Percentiles rank a stretch among this genome's conserved stretches.
Conservation (phyloP, 1,284 basidiomycete genomes). For the Ganoderma multipileum region DNA sequence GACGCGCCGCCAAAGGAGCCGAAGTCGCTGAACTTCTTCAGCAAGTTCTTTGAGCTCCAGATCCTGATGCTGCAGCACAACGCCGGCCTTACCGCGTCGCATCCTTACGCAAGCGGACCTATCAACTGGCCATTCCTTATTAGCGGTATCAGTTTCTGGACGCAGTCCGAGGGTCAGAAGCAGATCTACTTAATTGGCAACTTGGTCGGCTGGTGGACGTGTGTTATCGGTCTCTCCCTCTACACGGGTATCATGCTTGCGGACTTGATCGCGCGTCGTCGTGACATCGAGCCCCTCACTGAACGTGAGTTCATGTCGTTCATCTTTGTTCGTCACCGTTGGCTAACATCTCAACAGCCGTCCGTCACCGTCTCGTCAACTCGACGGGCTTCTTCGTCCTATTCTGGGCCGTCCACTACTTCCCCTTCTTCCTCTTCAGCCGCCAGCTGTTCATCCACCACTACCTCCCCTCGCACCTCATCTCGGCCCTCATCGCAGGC, state of each 20-base stretch:
- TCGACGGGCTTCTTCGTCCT: slow-evolving; percentile 95
- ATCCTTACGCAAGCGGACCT: slow-evolving; percentile 94
- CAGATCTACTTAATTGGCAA: slow-evolving; percentile 99
- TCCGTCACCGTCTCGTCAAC: slow-evolving; percentile 93
- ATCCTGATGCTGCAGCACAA: slow-evolving; percentile 98
- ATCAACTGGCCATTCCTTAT: slow-evolving; percentile 99
- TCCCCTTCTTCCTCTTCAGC: slow-evolving; percentile 98
- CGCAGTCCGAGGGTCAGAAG: slow-evolving; percentile 80
- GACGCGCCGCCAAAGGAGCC: slow-evolving; percentile 67
- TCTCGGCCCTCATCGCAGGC: slow-evolving; percentile 91
- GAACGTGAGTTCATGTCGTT: slow-evolving; percentile 64
- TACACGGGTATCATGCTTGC: slow-evolving; percentile 91
- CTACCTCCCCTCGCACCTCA: slow-evolving; percentile 95
- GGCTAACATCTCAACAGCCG: slow-evolving; percentile 53
- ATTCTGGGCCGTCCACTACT: slow-evolving; percentile 95
- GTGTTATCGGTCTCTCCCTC: slow-evolving; percentile 84
- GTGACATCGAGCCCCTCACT: slow-evolving; percentile 87
- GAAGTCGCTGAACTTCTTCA: slow-evolving; percentile 90
- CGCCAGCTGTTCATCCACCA: slow-evolving; percentile 98
- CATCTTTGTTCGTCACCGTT: slow-evolving; percentile 4
- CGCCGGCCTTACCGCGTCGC: slow-evolving; percentile 91
- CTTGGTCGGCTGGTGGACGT: slow-evolving; percentile 94
- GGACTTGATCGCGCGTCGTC: slow-evolving; percentile 87
- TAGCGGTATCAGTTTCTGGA: slow-evolving; percentile 98
- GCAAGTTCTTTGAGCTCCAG: slow-evolving; percentile 94